Evolutionary conservation across 2,329 filamentous ascomycete genomes (phyloP).

Genomic region (Aureobasidium sp.): DNA sequence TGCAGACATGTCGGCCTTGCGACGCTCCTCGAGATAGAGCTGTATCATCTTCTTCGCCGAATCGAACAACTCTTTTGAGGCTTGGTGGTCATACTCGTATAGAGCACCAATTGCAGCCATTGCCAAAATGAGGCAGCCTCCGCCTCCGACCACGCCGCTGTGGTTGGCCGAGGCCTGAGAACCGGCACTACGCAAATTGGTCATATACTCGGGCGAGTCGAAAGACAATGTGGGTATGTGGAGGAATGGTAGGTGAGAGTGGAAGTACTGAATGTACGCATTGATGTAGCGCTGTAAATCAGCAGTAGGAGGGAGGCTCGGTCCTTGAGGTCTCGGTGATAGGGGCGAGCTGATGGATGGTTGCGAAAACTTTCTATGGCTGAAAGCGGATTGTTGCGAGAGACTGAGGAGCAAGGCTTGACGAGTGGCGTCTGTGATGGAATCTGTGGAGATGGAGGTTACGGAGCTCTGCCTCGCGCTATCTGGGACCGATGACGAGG

Average conservation of each 20-base stretch:
- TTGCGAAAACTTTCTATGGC: slow-evolving; percentile 50
- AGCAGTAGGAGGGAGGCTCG: slow-evolving; percentile 64
- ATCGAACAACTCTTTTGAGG: slow-evolving; percentile 81
- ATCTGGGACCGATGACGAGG: slow-evolving; percentile 61
- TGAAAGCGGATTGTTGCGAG: slow-evolving; percentile 49
- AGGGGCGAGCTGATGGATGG: slow-evolving; percentile 47
- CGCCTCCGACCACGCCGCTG: slow-evolving; percentile 58
- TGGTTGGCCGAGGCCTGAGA: slow-evolving; percentile 43
- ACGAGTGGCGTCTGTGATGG: slow-evolving; percentile 57
- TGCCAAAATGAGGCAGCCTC: slow-evolving; percentile 75
- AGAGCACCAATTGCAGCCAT: slow-evolving; percentile 82
- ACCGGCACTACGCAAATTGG: slow-evolving; percentile 49
- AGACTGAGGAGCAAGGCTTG: slow-evolving; percentile 54
- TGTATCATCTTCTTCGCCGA: slow-evolving; percentile 94
- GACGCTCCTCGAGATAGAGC: slow-evolving; percentile 81
- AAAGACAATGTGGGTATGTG: slow-evolving; percentile 89
- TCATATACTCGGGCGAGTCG: slow-evolving; percentile 62
- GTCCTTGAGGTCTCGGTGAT: slow-evolving; percentile 31
- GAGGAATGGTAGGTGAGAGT: slow-evolving; percentile 89
- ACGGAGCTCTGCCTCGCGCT: slow-evolving; percentile 54
- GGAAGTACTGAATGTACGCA: slow-evolving; percentile 85
- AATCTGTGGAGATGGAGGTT: slow-evolving; percentile 53
- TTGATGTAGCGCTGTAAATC: slow-evolving; percentile 86
- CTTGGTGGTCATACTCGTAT: slow-evolving; percentile 73
- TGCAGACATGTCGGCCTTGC: slow-evolving; percentile 69